Conservation (phyloP, 345 rosid species). For the Tarenaya hassleriana region DNA sequence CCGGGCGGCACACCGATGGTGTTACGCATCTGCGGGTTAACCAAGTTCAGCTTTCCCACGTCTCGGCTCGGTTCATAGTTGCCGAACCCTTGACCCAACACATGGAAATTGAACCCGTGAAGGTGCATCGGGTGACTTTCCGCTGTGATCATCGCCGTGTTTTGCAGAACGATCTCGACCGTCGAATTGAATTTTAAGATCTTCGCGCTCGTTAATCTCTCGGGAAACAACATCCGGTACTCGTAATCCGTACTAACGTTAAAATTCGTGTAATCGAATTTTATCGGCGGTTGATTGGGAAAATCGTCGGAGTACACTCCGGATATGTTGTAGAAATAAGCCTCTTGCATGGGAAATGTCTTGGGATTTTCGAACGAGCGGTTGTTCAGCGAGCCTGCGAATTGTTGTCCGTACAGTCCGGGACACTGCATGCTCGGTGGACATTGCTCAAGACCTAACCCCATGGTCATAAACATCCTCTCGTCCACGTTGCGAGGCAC, state of each 20-base stretch:
- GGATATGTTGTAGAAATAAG: slow-evolving; percentile 36
- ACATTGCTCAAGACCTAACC: slow-evolving; percentile 41
- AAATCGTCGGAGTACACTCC: slow-evolving; percentile 60
- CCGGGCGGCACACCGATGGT: slow-evolving; percentile 59
- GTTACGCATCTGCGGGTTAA: slow-evolving; percentile 46
- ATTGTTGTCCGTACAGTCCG: slow-evolving; percentile 14
- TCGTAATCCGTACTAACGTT: slow-evolving; percentile 6
- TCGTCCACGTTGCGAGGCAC: slow-evolving; percentile 60
- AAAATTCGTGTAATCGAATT: slow-evolving; percentile 50
- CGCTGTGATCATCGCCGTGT: no score
- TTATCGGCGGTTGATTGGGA: slow-evolving; percentile 45
- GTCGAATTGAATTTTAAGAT: no score
- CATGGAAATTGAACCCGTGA: slow-evolving; percentile 60
- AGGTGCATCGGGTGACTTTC: slow-evolving; percentile 75
- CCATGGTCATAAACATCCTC: slow-evolving; percentile 57
- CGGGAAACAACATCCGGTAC: slow-evolving; percentile 31
- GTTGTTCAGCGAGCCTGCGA: slow-evolving; percentile 72
- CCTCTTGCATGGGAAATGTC: slow-evolving; percentile 43
- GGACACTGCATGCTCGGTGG: slow-evolving; percentile 38
- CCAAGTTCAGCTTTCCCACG: slow-evolving; percentile 36
- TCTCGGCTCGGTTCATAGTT: slow-evolving; percentile 38
- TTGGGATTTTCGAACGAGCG: slow-evolving; percentile 38
- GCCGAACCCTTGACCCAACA: slow-evolving; percentile 71
- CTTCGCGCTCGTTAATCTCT: slow-evolving; percentile 47
- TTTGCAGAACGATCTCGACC: no score